Evolutionary conservation across 768 basidiomycete species (phyloP), one percentile per base, ranked within the genome.

Genomic region (Boletellus sp.): DNA sequence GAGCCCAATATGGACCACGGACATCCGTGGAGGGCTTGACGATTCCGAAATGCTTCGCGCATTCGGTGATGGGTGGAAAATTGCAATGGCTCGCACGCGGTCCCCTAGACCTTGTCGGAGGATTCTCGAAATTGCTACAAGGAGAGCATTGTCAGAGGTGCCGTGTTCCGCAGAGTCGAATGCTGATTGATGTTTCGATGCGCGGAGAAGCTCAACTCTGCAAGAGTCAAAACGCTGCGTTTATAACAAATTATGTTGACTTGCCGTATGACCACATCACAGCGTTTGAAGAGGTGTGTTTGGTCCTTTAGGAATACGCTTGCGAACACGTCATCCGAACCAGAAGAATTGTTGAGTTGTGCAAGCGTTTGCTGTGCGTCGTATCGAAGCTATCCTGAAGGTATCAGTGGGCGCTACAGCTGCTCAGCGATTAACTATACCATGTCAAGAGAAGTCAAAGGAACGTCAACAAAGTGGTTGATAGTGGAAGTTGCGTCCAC

Each of bases 351-450:
- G 42, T 87, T 80, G 38, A 95, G 71, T 4, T 68, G 66, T 51
- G 85, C 80, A 2, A 95, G 72, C 0, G 93, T 90, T 59, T 78
- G 75, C 33, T 73, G 70, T 0, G 94, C 93, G 60, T 97, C 92
- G 41, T 85, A 73, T 50, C 74, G 75, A 31, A 94, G 79, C 90
- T 94, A 56, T 13, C 46, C 26, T n/a, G 47, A 50, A 20, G 52
- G 20, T 10, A 35, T 57, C n/a, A 48, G 32, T 24, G 31, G n/a
- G 11, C 15, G n/a, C 22, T 26, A 33, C 24, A 16, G 6, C 24
- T 8, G 26, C 20, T 33, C 10, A 36, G 17, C 12, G 57, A 26
- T 16, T 12, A 33, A 24, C 40, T 77, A 59, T 64, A 94, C 89
- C 68, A 95, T 70, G 43, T 88, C 79, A 1, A 98, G 72, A 1